Evolutionary conservation across 305 asterid species (phyloP).

Genomic region (Rubia peregrina): DNA sequence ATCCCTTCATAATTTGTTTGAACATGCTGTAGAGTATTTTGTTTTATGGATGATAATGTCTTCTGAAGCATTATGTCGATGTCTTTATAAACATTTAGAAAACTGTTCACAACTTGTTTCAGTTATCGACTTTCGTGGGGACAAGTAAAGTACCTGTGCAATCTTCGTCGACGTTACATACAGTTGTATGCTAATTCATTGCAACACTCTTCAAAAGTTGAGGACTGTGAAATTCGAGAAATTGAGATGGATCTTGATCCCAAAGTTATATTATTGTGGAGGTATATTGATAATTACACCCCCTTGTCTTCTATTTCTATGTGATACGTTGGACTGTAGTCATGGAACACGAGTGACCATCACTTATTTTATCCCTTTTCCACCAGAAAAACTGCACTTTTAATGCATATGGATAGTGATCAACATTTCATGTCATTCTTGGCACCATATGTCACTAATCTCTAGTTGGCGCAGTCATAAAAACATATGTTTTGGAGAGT

Average conservation of each 20-base stretch:
- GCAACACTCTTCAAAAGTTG: conserved; percentile 48
- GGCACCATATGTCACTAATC: background rate
- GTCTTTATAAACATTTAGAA: background rate
- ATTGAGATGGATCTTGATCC: conserved; percentile 92
- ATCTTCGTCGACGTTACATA: conserved; percentile 81
- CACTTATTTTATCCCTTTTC: background rate
- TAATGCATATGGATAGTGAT: background rate
- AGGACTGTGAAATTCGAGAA: conserved; percentile 46
- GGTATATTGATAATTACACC: conserved; percentile 38
- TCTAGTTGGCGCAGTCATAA: background rate
- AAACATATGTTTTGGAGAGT: background rate
- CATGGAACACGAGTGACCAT: background rate
- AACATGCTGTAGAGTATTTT: background rate
- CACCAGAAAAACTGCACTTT: background rate
- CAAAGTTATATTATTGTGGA: conserved; percentile 88
- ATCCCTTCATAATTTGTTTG: background rate
- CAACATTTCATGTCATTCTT: background rate
- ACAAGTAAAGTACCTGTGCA: conserved; percentile 70
- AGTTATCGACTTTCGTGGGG: conserved; percentile 95
- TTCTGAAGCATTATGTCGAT: background rate
- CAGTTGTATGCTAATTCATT: conserved; percentile 78
- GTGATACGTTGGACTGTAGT: background rate
- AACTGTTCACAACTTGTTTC: conserved; percentile 25
- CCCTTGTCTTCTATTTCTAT: conserved; percentile 2
- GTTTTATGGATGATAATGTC: background rate